Conservation (phyloP, 2,329 filamentous ascomycete genomes). For the Trichoderma atroviride region DNA sequence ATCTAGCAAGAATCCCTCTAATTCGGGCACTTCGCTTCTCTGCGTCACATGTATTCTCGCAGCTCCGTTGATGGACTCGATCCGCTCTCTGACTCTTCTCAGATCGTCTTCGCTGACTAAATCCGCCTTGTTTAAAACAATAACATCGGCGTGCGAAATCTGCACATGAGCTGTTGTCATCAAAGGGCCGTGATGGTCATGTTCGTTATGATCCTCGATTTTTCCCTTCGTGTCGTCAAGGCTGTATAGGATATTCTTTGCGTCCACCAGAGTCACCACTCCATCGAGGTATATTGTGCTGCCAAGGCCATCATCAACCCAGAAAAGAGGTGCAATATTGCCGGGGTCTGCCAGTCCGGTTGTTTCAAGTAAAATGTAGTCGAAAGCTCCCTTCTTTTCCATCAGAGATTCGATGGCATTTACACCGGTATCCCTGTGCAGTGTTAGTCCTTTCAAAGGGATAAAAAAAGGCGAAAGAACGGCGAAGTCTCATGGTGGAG, state of each 20-base stretch:
- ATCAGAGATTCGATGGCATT: conserved; percentile 95
- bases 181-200: conserved; percentile 62
- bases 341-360: conserved; percentile 94
- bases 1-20: conserved; percentile 86
- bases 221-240: conserved; percentile 71
- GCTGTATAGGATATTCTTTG: conserved; percentile 83
- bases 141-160: conserved; percentile 93
- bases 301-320: conserved; percentile 94
- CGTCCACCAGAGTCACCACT: conserved; percentile 93
- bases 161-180: conserved; percentile 94
- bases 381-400: conserved; percentile 89
- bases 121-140: conserved; percentile 93
- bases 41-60: conserved; percentile 83
- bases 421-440: conserved; percentile 78
- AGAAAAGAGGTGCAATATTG: conserved; percentile 93
- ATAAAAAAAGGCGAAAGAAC: no score
- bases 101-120: conserved; percentile 74
- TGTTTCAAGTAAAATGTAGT: conserved; percentile 96
- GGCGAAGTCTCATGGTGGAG: neutral
- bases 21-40: conserved; percentile 74
- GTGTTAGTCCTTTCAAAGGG: neutral
- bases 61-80: conserved; percentile 84
- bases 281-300: conserved; percentile 96
- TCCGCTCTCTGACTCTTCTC: conserved; percentile 66
- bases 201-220: conserved; percentile 54